Percentiles rank a stretch among this genome's conserved stretches.
These are phyloP conservation scores for Scedosporium aurantiacum DNA, from an alignment of 2,329 filamentous ascomycete genomes.

Conservation along the genomic window DNA sequence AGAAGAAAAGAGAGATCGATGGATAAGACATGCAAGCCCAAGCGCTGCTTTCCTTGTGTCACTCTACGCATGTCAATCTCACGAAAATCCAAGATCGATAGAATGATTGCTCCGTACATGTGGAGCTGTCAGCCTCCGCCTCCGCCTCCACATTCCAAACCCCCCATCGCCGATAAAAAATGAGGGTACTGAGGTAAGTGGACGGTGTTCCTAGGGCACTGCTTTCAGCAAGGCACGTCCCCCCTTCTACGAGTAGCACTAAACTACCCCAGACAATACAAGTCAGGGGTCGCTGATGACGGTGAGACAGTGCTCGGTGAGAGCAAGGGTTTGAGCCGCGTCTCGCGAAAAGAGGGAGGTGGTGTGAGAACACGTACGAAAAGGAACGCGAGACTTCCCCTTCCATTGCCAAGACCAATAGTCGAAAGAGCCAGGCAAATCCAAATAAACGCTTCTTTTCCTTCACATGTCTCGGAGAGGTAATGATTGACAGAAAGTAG, in stretches of 20 bases:
- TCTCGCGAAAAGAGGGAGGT: background rate
- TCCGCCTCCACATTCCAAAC: background rate
- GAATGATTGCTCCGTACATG: background rate
- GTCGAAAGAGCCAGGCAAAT: constrained; percentile 20
- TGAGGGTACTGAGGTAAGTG: too few relatives aligned
- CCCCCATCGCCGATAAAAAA: too few relatives aligned
- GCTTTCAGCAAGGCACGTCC: background rate
- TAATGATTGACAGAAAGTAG: background rate
- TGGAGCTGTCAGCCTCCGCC: background rate
- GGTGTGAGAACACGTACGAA: background rate
- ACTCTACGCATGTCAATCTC: background rate
- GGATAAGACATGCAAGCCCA: background rate
- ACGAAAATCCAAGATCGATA: background rate
- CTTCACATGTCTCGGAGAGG: background rate
- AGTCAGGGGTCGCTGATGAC: background rate
- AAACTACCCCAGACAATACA: background rate
- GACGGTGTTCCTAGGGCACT: background rate
- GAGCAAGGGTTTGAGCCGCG: background rate
- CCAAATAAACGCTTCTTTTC: constrained; percentile 17
- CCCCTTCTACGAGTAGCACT: background rate
- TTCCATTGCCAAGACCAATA: background rate
- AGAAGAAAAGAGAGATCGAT: background rate
- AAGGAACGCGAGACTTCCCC: background rate
- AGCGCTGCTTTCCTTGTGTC: background rate
- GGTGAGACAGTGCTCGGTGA: background rate